Base-by-base conservation (phyloP, 2,329 filamentous ascomycete species). In the Coniochaeta sp. region DNA sequence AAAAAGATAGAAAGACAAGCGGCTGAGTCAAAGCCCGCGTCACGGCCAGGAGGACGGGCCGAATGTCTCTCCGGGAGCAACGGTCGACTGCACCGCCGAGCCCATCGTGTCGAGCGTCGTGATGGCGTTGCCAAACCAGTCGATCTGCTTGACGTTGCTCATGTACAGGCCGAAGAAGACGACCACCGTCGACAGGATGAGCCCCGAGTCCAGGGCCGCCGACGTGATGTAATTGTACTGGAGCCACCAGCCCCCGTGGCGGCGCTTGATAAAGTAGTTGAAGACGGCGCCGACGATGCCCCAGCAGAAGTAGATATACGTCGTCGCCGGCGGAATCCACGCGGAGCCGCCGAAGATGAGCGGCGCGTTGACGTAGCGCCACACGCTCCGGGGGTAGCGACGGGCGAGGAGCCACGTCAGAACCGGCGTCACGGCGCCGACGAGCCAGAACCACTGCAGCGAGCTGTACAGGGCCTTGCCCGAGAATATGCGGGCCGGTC, bases 201-300 rank as follows among this genome's bases (percentile, higher is more conserved):
- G 78, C 5, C 88, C 88, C 56, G 82, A 83, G 70, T 91, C 89
- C 40, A 91, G 75, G 1, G 85, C 89, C 0, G 88, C 88, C 22
- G 87, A 89, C 0, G 87, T 84, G 68, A 90, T 80, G 70, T 91
- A 91, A 75, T 91, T 91, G 75, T 90, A 91, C 71, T 87, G 85
- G 71, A 88, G 77, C 89, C 89, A 91, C 89, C 88, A 91, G 36
- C 86, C 88, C 4, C 80, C 82, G 73, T 81, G 88, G 63, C 82
- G 80, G 61, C 85, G 79, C 69, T 83, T 83, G 69, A 91, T 82
- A 65, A 79, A 84, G 66, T 81, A 87, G 73, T 90, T 89, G 76
- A 91, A 91, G 38, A 87, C 64, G 55, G 82, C 80, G 9, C 89
- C 89, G 7, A 89, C 83, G 28, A 84, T 70, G 4, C 84, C 87